These are phyloP conservation scores for Porphyrellus cyaneotinctus DNA, from an alignment of 768 basidiomycete genomes.

Conservation along the genomic window DNA sequence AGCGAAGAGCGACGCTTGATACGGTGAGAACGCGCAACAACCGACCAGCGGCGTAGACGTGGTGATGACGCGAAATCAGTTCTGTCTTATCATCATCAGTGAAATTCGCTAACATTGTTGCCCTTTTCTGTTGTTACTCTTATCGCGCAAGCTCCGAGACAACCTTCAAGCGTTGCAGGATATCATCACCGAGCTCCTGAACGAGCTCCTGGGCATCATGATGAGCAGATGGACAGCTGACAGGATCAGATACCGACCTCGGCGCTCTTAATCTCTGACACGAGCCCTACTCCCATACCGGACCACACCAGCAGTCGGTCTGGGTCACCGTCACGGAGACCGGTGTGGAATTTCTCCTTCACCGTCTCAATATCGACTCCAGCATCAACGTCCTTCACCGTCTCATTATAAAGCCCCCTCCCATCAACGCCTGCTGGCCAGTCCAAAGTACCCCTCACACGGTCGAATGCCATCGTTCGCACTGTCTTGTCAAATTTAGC, in stretches of 20 bases:
- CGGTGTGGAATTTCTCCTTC: conserved; percentile 44
- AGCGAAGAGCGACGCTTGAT: conserved; percentile 8
- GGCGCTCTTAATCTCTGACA: conserved; percentile 42
- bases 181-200: conserved; percentile 48
- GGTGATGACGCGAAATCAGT: conserved; percentile 3
- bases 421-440: conserved; percentile 66
- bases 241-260: conserved; percentile 30
- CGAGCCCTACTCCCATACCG: conserved; percentile 59
- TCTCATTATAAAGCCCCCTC: conserved; percentile 42
- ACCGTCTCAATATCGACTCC: conserved; percentile 44
- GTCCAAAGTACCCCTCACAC: conserved; percentile 48
- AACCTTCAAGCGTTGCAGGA: conserved; percentile 33
- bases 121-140: conserved; percentile 6
- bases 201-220: conserved; percentile 46
- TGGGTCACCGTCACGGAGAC: conserved; percentile 41
- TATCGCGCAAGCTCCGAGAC: conserved; percentile 25
- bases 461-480: conserved; percentile 62
- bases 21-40: conserved; percentile 14
- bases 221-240: conserved; percentile 1
- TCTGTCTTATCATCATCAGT: conserved; percentile 16
- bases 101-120: conserved; percentile 19
- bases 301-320: conserved; percentile 63
- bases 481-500: conserved; percentile 46
- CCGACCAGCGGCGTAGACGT: conserved; percentile 2
- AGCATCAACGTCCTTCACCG: conserved; percentile 52